Base-by-base conservation (phyloP, 768 basidiomycete species). In the Ramaria sp. region DNA sequence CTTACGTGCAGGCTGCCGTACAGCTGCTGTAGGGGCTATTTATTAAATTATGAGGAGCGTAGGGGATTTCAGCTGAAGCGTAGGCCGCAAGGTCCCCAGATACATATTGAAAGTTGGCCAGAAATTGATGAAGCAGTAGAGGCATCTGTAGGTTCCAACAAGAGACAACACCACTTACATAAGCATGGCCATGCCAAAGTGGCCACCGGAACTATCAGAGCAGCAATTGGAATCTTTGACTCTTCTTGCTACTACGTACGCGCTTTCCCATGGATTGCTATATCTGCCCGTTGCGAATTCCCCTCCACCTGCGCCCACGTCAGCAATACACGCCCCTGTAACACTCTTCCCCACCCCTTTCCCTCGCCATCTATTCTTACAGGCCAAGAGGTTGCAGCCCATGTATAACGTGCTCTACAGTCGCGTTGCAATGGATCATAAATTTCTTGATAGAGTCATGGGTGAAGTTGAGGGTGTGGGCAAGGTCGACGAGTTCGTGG, bases 281-380 rank as follows among this genome's bases (percentile, higher is more conserved):
- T 91, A 90, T 68, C 82, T 92, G 19, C 89, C 88, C 10, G 72
- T 77, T 3, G 68, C 72, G 1, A 62, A 72, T 7, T 43, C 66
- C 56, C 78, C 82, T 57, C 72, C 81, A 1, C 64, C 72, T 24
- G 63, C 71, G 46, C 82, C 86, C 1, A 79, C 81, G 11, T 81
- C 84, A n/a, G 84, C 83, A 0, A 89, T 94, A 62, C 89, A 96
- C 66, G 94, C 93, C 0, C 96, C 96, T 0, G 72, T 97, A 60
- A 79, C 94, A 0, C 74, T 99, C 41, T 79, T 93, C 62, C 95
- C 96, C 1, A 82, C 91, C 0, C 91, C 93, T 0, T 81, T 96
- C 61, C 93, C 95, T 1, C 77, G 85, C 13, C 55, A 68, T 2
- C 72, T 89, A 13, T 96, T 94, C 66, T 63, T 78, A 3, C 74